Evolutionary conservation across 345 rosid genomes (phyloP), one percentile per base, ranked within the genome.

Genomic region (Heritiera littoralis): DNA sequence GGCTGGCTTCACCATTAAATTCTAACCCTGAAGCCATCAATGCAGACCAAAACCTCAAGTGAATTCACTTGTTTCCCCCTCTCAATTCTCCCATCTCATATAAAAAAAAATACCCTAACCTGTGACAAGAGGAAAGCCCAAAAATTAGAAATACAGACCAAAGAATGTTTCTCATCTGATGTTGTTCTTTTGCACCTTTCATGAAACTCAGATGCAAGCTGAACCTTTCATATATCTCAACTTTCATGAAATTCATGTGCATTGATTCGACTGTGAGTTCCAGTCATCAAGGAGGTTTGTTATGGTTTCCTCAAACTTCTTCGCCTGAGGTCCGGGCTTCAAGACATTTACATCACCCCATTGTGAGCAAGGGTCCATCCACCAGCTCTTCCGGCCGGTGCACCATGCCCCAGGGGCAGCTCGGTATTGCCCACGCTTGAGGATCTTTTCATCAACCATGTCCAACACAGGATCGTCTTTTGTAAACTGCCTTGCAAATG

Each of bases 361-460:
- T 48, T 91, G 94, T 10, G 98, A 88, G 87, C 99, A 97, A 82
- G 97, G 97, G 84, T 96, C 99, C 49, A 83, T 84, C 95, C 89
- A 89, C 96, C 96, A 89, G 67, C 87, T 89, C 67, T 75, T 77
- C 15, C 89, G 86, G 61, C 98, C 95, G 9, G 93, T 71, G 85
- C 99, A 97, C 99, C 99, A 97, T 2, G 93, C 98, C 6, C 99
- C 99, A 0, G 96, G 94, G 18, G 90, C 86, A 58, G 85, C 92
- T 54, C 87, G 81, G 66, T 86, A 79, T 17, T 63, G 80, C 3
- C 92, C 91, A 9, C 98, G 98, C 72, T 88, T 89, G 55, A 97
- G 89, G 65, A 97, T 92, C 76, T 90, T 85, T 77, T 83, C 85
- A 45, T 97, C 99, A 18, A 97, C 79, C 89, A 89, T 81, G 82